Base-by-base conservation (phyloP, 345 rosid genomes). In the Microcos paniculata region DNA sequence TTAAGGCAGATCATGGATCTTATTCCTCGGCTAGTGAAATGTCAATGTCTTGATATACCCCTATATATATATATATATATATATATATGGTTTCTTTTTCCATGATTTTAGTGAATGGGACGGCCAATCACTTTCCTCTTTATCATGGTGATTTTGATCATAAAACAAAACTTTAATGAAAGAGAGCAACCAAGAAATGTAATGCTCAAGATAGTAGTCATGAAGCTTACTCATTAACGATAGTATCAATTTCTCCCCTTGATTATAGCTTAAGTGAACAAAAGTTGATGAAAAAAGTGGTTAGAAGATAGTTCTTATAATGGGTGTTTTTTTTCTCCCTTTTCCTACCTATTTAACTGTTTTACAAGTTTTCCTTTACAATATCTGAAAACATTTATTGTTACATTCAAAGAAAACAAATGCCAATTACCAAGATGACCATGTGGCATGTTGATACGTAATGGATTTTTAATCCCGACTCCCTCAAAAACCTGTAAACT, bases 181-280 rank as follows among this genome's bases (percentile, higher is more conserved):
- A 24, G 10, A 24, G 62, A 26, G 30, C 9, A 56, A 24, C 7
- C 2, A 33, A 19, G 6, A 42, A 35, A 18, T 19, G 67, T 19
- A 33, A 35, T 62, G 46, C 67, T 62, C 15, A 62, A 33, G 48
- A 19, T n/a, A 63, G n/a, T 38, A 18, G n/a, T 48, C 4, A 48
- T 28, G 57, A 28, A 16, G 42, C 24, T 15, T 28, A 68, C 43
- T 68, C 16, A 3, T 16, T 26, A 68, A 46, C 72, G 46, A 48
- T 16, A 51, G 72, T 16, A 26, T 68, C 72, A 68, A 28, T 46
- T 68, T 48, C 24, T 67, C 56, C 15, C 35, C 72, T 68, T 48
- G 40, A 68, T 68, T 46, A 48, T 68, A 46, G 70, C 31, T 65
- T 43, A 65, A 43, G 53, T 14, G 33, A 42, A 24, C 49, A 65